Evolutionary conservation across 345 rosid species (phyloP), one percentile per base, ranked within the genome.

Genomic region (Gossypium australe): DNA sequence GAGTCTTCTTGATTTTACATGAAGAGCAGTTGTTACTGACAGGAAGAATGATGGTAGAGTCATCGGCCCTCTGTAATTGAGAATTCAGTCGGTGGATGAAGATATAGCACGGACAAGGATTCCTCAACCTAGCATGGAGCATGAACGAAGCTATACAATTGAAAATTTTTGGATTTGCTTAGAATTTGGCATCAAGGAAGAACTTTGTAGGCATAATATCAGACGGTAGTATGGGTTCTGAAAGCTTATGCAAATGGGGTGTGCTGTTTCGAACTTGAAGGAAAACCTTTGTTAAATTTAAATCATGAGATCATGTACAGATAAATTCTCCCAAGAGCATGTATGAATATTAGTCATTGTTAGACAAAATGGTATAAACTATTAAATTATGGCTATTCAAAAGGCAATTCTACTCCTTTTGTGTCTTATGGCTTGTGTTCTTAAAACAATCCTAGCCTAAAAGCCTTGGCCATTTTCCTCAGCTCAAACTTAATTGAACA

Each of bases 1-100:
- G 75, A 75, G 62, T 53, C 71, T 47, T 82, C 83, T 45, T 82
- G 80, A 82, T 72, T 14, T 60, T 9, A 38, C 17, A 38, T 11
- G 11, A 38, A 61, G 34, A 41, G 47, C 47, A 45, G 2, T 14
- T 68, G 44, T 68, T 27, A 68, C 43, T 49, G 20, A 67, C 45
- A 24, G 44, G 38, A 47, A 11, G 72, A 14, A 9, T 25, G 43
- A 17, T 49, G 34, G 45, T 44, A 20, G 1, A 25, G 7, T 7
- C 2, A 3, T 1, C 0, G 34, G 3, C 67, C 67, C 45, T 16
- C 18, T 24, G 9, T 20, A 67, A 16, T 27, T 51, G 44, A 29
- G 17, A 51, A 53, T 10, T 45, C 34, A 12, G 34, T 45, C 4
- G 2, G 70, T 2, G 16, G 7, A 24, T 24, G 9, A 8, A 41